Percentiles rank a stretch among this genome's conserved stretches.
Evolutionary conservation across 139 green algal genomes (phyloP).

Genomic region (Coelastrella sp.): DNA sequence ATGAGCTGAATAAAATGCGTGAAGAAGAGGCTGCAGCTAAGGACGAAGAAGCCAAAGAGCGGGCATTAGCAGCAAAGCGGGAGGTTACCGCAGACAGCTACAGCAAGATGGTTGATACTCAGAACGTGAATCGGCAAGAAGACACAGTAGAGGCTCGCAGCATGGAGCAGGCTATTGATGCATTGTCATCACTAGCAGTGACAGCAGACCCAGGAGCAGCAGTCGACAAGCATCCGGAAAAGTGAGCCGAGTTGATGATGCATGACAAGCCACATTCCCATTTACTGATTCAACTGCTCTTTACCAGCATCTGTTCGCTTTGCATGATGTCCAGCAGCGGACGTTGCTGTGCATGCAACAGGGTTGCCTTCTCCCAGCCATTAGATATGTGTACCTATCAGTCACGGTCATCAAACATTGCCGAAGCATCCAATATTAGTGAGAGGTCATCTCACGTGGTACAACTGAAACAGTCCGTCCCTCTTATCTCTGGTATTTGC

Average conservation of each 20-base stretch:
- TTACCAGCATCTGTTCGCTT: too few species aligned
- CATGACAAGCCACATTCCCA: too few species aligned
- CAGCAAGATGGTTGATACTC: slow-evolving; percentile 51
- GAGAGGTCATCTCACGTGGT: too few species aligned
- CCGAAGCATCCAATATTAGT: too few species aligned
- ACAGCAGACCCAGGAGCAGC: not conserved
- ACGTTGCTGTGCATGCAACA: too few species aligned
- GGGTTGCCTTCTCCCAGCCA: too few species aligned
- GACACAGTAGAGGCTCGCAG: slow-evolving; percentile 69
- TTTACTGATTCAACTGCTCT: too few species aligned
- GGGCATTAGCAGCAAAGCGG: slow-evolving; percentile 50
- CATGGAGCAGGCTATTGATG: slow-evolving; percentile 56
- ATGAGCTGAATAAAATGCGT: slow-evolving; percentile 56
- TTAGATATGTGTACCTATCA: too few species aligned
- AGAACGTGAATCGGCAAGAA: slow-evolving; percentile 72
- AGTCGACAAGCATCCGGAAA: slow-evolving; percentile 81
- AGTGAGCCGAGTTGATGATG: slow-evolving; percentile 61
- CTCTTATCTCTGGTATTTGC: too few species aligned
- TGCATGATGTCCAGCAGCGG: too few species aligned
- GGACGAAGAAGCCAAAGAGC: slow-evolving; percentile 48
- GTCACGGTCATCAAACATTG: too few species aligned
- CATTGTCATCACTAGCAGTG: not conserved
- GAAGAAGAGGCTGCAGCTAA: slow-evolving; percentile 52
- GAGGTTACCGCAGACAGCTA: slow-evolving; percentile 61
- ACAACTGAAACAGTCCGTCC: too few species aligned